These are phyloP conservation scores for Trametes cubensis DNA, from an alignment of 768 basidiomycete genomes.

Conservation along the genomic window DNA sequence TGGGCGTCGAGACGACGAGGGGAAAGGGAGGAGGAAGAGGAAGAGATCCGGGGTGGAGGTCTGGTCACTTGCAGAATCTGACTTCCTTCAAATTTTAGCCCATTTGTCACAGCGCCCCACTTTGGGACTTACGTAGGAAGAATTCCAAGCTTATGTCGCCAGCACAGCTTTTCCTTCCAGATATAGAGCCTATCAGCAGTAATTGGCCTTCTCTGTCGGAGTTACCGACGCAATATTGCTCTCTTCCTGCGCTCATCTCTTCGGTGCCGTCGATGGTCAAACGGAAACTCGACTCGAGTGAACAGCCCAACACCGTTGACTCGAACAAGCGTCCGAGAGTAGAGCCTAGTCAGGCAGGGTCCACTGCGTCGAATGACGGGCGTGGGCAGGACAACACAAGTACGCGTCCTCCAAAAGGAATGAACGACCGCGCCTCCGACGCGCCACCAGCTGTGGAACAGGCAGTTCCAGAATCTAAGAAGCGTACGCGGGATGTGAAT, in stretches of 20 bases:
- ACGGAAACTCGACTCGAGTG: slow-evolving; percentile 17
- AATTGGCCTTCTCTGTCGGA: too few species aligned
- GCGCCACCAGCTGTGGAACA: background rate
- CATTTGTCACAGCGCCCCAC: slow-evolving; percentile 7
- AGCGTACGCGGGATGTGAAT: background rate
- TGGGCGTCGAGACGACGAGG: slow-evolving; percentile 1
- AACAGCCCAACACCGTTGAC: background rate
- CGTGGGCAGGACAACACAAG: background rate
- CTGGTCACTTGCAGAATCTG: background rate
- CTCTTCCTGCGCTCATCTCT: slow-evolving; percentile 8
- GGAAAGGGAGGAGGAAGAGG: slow-evolving; percentile 13
- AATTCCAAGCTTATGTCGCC: background rate
- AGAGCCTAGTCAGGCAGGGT: background rate
- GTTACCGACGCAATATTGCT: background rate
- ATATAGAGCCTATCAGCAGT: background rate
- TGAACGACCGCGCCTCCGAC: background rate
- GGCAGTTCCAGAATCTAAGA: background rate
- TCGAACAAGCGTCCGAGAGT: slow-evolving; percentile 4
- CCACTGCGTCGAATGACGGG: background rate
- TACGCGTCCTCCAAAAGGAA: background rate
- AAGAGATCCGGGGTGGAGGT: slow-evolving; percentile 2
- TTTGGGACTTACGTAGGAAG: slow-evolving; percentile 2
- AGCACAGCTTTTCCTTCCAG: background rate
- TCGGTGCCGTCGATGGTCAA: slow-evolving; percentile 19
- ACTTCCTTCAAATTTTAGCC: slow-evolving; percentile 14